phyloP scores from a whole-genome alignment of 495 filamentous ascomycete species.

The Penicillium turbatum region DNA sequence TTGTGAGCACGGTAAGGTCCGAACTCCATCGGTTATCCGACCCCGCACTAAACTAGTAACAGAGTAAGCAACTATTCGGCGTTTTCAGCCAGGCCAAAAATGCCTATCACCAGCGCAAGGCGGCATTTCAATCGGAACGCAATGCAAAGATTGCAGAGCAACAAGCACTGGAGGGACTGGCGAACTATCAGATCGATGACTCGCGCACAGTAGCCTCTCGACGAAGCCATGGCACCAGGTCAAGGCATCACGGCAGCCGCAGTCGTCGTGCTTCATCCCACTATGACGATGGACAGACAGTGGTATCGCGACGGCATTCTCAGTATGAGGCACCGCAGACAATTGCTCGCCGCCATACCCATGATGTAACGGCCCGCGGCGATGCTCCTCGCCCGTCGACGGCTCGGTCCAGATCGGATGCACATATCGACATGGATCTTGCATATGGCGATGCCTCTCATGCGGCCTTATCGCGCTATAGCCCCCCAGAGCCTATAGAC shows the following conservation, averaged over 20 bases:
- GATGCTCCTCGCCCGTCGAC: slow-evolving; percentile 25
- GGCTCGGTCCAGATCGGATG: slow-evolving; percentile 43
- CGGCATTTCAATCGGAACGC: slow-evolving; percentile 65
- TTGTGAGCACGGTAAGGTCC: slow-evolving; percentile 76
- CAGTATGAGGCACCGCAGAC: slow-evolving; percentile 24
- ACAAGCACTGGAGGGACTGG: slow-evolving; percentile 45
- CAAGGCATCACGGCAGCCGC: slow-evolving; percentile 33
- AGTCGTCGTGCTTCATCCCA: slow-evolving; percentile 24
- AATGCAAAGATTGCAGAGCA: slow-evolving; percentile 53
- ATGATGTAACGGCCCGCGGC: slow-evolving; percentile 32
- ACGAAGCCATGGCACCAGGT: slow-evolving; percentile 28
- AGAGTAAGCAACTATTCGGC: slow-evolving; percentile 84
- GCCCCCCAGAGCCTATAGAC: slow-evolving; percentile 29
- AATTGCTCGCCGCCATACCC: slow-evolving; percentile 46
- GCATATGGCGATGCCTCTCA: slow-evolving; percentile 67
- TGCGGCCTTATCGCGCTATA: slow-evolving; percentile 36
- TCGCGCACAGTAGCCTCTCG: slow-evolving; percentile 45
- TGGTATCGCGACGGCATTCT: slow-evolving; percentile 12
- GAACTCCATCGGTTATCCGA: background rate
- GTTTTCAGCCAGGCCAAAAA: slow-evolving; percentile 85
- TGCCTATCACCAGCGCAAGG: slow-evolving; percentile 79
- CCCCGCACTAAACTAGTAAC: slow-evolving; percentile 23
- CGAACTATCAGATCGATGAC: slow-evolving; percentile 49
- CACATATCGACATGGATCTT: slow-evolving; percentile 78
- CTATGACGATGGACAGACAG: slow-evolving; percentile 24